A percentile compares a stretch with the other conserved stretches of the same genome.
Conservation (phyloP, 306 rosid genomes). For the Rubus parviflorus region DNA sequence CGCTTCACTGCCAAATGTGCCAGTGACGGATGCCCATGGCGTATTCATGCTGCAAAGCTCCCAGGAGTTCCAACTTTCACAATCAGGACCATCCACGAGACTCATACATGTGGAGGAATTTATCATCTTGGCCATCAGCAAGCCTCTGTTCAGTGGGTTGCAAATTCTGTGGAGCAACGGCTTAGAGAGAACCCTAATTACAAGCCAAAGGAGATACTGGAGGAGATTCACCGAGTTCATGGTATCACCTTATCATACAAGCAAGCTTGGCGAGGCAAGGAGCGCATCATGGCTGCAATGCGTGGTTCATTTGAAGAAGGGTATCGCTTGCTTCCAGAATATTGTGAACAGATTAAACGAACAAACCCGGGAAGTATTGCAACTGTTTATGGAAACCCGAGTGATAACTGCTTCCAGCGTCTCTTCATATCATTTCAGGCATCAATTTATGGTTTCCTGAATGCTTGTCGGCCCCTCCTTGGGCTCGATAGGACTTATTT, state of each 20-base stretch:
- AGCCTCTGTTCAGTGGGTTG: slow-evolving; percentile 95
- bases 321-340: slow-evolving; percentile 80
- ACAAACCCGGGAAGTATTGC: slow-evolving; percentile 86
- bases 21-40: slow-evolving; percentile 89
- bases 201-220: slow-evolving; percentile 89
- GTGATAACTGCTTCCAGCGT: slow-evolving; percentile 74
- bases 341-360: slow-evolving; percentile 77
- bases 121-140: slow-evolving; percentile 90
- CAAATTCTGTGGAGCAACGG: slow-evolving; percentile 76
- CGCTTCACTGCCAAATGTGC: slow-evolving; percentile 91
- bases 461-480: slow-evolving; percentile 80
- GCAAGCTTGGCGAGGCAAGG: slow-evolving; percentile 97
- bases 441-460: slow-evolving; percentile 77
- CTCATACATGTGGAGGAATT: slow-evolving; percentile 81
- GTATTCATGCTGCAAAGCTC: slow-evolving; percentile 90
- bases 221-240: slow-evolving; percentile 85
- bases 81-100: slow-evolving; percentile 70
- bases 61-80: slow-evolving; percentile 92
- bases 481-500: slow-evolving; percentile 79
- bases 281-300: slow-evolving; percentile 92
- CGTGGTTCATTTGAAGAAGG: slow-evolving; percentile 95
- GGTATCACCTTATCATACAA: slow-evolving; percentile 86
- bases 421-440: slow-evolving; percentile 85
- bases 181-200: slow-evolving; percentile 77
- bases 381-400: slow-evolving; percentile 63